A percentile compares a stretch with the other conserved stretches of the same genome.
Conservation (phyloP, 2,329 filamentous ascomycete genomes). For the Colletotrichum lindemuthianum region DNA sequence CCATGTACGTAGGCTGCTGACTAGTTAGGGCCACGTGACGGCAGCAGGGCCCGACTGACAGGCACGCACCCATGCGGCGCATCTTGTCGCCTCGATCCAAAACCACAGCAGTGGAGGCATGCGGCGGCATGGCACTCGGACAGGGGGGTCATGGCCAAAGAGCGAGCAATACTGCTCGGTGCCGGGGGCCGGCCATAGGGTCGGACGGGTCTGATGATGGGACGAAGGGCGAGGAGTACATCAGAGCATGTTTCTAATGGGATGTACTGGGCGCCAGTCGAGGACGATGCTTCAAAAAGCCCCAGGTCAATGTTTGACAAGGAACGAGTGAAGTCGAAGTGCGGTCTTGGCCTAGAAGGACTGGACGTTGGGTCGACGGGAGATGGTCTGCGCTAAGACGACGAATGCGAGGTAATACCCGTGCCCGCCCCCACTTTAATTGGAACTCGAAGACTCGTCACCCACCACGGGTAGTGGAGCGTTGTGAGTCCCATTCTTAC, state of each 20-base stretch:
- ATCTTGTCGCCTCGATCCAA: conserved; percentile 32
- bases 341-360: conserved; percentile 19
- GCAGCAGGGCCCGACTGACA: conserved; percentile 29
- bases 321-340: conserved; percentile 25
- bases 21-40: conserved; percentile 22
- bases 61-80: conserved; percentile 31
- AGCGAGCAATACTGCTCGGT: conserved; percentile 22
- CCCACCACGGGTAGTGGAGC: no score
- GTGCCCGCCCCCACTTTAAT: no score
- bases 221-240: conserved; percentile 24
- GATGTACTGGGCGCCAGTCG: conserved; percentile 29
- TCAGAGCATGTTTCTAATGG: conserved; percentile 28
- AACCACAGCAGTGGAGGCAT: conserved; percentile 30
- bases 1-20: conserved; percentile 4
- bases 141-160: conserved; percentile 32
- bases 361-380: conserved; percentile 21
- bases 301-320: conserved; percentile 28
- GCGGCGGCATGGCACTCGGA: conserved; percentile 32
- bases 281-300: conserved; percentile 18
- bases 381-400: conserved; percentile 26
- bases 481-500: no score
- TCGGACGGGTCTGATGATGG: conserved; percentile 27
- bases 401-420: no score
- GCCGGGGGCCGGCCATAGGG: conserved; percentile 29
- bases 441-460: no score